These are phyloP conservation scores for Striga hermonthica DNA, from an alignment of 305 asterid species.

Conservation along the genomic window DNA sequence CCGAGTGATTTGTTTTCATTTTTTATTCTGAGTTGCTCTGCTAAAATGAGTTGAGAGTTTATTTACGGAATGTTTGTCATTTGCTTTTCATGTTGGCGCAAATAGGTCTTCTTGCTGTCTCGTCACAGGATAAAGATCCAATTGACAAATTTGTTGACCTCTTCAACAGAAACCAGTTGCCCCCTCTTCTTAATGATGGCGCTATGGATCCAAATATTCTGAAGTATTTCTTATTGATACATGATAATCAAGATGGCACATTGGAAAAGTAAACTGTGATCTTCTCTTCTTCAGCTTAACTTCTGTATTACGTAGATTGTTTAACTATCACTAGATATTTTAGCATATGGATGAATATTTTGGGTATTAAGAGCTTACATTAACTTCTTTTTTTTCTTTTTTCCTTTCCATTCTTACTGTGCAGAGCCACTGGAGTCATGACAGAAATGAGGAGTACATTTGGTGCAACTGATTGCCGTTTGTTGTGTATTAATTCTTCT, in stretches of 20 bases:
- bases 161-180: constrained; percentile 74
- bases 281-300: constrained; percentile 28
- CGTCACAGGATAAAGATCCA: constrained; percentile 82
- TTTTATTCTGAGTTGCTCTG: constrained; percentile 20
- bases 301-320: constrained; percentile 15
- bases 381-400: background rate
- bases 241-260: constrained; percentile 64
- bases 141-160: constrained; percentile 80
- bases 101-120: constrained; percentile 87
- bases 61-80: constrained; percentile 31
- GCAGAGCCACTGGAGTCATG: constrained; percentile 73
- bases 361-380: background rate
- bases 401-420: constrained; percentile 30
- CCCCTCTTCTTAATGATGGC: constrained; percentile 82
- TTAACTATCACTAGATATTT: constrained; percentile 20
- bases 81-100: constrained; percentile 24
- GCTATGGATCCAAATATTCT: constrained; percentile 94
- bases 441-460: constrained; percentile 79
- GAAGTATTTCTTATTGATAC: constrained; percentile 84
- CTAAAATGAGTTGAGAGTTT: constrained; percentile 29
- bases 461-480: constrained; percentile 78
- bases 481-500: constrained; percentile 83
- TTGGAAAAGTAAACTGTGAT: constrained; percentile 56
- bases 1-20: background rate
- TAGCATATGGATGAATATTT: constrained; percentile 19